Evolutionary conservation across 192 early-diverging fungal genomes (phyloP).

Genomic region (Backusella liffmaniae): DNA sequence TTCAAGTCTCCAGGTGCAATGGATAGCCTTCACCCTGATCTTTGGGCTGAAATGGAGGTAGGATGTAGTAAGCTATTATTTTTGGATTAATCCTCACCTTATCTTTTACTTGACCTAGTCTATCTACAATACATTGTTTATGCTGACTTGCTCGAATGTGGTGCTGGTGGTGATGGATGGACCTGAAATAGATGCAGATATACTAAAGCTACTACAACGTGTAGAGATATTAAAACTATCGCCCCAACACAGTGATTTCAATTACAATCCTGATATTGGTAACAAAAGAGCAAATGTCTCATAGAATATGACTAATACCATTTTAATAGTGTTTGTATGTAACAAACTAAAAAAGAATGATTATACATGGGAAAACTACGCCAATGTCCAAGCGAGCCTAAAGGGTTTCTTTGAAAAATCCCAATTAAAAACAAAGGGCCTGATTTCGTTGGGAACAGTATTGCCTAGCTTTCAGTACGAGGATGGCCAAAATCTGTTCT

Average conservation of each 20-base stretch:
- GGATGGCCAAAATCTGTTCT: constrained; percentile 30
- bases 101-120: constrained; percentile 29
- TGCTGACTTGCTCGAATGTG: constrained; percentile 66
- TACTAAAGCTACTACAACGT: constrained; percentile 24
- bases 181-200: constrained; percentile 31
- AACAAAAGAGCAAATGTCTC: neutral
- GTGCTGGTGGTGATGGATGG: constrained; percentile 55
- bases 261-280: constrained; percentile 42
- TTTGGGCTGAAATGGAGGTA: constrained; percentile 46
- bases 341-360: constrained; percentile 32
- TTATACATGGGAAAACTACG: constrained; percentile 30
- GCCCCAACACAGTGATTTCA: constrained; percentile 10
- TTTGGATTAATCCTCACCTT: neutral
- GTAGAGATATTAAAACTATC: constrained; percentile 36
- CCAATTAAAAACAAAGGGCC: constrained; percentile 33
- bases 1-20: constrained; percentile 30
- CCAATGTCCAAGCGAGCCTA: constrained; percentile 4
- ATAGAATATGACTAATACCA: neutral
- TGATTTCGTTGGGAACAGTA: constrained; percentile 27
- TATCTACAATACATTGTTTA: constrained; percentile 51
- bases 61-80: neutral
- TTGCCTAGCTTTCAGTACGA: constrained; percentile 20
- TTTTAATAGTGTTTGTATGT: constrained; percentile 32
- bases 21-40: constrained; percentile 39
- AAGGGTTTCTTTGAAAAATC: constrained; percentile 27